Evolutionary conservation across 176 grass and related monocot genomes (phyloP), one percentile per base, ranked within the genome.

Genomic region (Cymbopogon citratus): DNA sequence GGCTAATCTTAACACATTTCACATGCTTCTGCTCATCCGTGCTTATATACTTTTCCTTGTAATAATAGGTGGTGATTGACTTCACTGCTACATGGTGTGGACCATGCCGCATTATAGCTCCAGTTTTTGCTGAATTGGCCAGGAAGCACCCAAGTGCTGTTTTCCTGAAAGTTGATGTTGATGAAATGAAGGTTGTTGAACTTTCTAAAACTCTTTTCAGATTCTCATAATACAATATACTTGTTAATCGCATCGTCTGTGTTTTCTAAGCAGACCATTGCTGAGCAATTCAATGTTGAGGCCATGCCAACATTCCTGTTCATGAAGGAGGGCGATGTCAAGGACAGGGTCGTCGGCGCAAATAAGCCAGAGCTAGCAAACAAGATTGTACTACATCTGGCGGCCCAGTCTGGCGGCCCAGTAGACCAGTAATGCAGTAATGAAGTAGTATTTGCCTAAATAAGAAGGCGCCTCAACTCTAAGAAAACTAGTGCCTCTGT

Each of bases 301-400:
- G 87, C 91, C 63, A 90, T 93, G 91, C 91, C 91, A 21, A 93
- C 91, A 5, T 93, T 93, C 85, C 45, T 93, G 35, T 93, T 90
- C 75, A 76, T 93, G 66, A 93, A 79, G 85, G 91, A 77, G 23
- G 91, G 91, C 14, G 82, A 80, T 0, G 85, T 93, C 11, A 88
- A 85, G 56, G 81, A 93, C 75, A 93, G 83, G 87, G 74, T 87
- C 33, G 85, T 93, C 0, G 91, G 91, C 21, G 81, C 87, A 28
- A 0, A 4, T 2, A 93, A 90, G 85, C 85, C 80, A 5, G 84
- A 93, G 0, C 79, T 93, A 74, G 15, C 7, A 7, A 31, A n/a
- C 13, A 93, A 90, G 79, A 27, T 90, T 74, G 25, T 39, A 70
- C 66, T 90, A 36, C 91, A 78, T 3, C 3, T 33, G 3, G 3